Evolutionary conservation across 352 stramenopile species (phyloP).

Genomic region (Globisporangium viniferum): DNA sequence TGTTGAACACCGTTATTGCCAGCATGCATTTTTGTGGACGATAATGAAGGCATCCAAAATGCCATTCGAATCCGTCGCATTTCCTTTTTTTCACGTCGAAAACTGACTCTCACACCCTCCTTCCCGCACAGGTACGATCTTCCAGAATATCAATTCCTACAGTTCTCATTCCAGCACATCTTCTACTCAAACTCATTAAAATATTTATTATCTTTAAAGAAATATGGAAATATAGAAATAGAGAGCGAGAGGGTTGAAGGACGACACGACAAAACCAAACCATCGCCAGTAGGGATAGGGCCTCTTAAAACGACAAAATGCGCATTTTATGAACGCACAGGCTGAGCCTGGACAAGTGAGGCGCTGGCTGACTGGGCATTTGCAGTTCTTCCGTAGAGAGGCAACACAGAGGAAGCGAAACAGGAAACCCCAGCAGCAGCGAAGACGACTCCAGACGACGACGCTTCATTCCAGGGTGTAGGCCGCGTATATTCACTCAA

Average conservation of each 20-base stretch:
- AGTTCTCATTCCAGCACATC: background rate
- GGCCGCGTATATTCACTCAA: background rate
- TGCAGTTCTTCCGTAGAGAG: background rate
- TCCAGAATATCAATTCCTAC: background rate
- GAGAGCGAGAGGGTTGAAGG: conserved; percentile 1
- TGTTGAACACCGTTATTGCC: too few relatives aligned
- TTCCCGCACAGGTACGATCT: background rate
- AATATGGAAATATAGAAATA: background rate
- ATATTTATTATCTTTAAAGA: background rate
- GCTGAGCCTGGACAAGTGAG: background rate
- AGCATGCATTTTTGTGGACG: too few relatives aligned
- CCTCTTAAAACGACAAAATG: background rate
- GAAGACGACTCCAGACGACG: background rate
- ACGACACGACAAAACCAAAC: background rate
- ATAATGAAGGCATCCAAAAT: background rate
- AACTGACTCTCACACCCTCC: background rate
- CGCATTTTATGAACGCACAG: background rate
- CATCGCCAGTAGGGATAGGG: conserved; percentile 1
- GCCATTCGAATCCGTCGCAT: background rate
- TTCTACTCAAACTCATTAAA: background rate
- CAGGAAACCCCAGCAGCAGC: background rate
- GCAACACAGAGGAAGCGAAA: background rate
- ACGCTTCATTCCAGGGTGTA: background rate
- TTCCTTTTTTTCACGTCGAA: background rate
- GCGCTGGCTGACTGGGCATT: background rate